Evolutionary conservation across 495 filamentous ascomycete genomes (phyloP), one percentile per base, ranked within the genome.

Genomic region (Xylaria acuta): DNA sequence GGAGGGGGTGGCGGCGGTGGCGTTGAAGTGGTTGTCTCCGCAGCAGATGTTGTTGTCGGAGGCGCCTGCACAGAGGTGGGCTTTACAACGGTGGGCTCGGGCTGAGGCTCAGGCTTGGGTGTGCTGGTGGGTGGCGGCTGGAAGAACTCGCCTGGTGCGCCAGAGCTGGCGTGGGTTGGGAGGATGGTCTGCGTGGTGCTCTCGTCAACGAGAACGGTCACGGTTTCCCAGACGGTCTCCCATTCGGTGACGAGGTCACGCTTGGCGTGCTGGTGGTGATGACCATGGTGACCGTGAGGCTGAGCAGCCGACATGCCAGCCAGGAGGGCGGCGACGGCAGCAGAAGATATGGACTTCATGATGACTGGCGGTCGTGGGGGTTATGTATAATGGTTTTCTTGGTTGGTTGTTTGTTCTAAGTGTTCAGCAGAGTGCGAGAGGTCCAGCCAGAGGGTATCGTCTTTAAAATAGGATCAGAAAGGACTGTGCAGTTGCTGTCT

Each of bases 261-360:
- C 74, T 85, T 83, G 43, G 80, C 73, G 65, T 84, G 73, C 34
- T 64, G 43, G 70, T 76, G 81, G 53, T 78, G 79, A 67, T 80
- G 73, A 64, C 82, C 81, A 36, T 77, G 73, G 70, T 85, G 84
- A 49, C 76, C 76, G 45, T 80, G 78, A 45, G 84, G 86, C 73
- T 87, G 82, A 32, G 84, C 85, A 62, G 80, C 71, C 71, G 81
- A 81, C 49, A 80, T 72, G 20, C 84, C 80, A 70, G 82, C 83
- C 79, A 88, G 73, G 41, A 85, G 54, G 74, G 82, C 79, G 60
- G 75, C 74, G 51, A 75, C 72, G 43, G 74, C 74, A 45, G 81
- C 74, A 69, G 87, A 60, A 9, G 80, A 77, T 66, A 80, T 65
- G 22, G 85, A 80, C 81, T 86, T 89, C 86, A 88, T 89, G 72